Conservation (phyloP, 352 stramenopile genomes). For the Phytophthora megakarya region DNA sequence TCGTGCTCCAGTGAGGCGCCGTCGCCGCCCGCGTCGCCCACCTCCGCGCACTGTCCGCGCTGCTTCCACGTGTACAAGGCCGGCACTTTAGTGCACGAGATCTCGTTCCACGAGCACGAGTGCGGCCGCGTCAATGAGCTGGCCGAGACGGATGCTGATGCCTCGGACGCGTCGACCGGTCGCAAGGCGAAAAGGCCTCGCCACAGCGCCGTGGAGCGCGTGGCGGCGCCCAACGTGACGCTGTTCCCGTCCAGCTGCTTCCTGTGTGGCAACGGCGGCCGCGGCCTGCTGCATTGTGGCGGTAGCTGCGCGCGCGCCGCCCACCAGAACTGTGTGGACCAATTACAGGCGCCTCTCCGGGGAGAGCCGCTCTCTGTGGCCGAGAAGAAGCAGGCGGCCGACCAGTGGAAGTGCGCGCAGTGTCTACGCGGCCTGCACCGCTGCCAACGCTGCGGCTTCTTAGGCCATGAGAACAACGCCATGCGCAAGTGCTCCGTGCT, state of each 20-base stretch:
- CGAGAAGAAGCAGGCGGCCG: conserved; percentile 39
- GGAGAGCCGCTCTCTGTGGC: conserved; percentile 18
- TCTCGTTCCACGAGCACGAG: conserved; percentile 80
- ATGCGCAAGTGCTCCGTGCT: conserved; percentile 53
- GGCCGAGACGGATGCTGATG: neutral
- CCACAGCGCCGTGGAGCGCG: conserved; percentile 8
- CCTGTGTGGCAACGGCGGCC: conserved; percentile 55
- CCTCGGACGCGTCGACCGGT: neutral
- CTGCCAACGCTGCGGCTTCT: conserved; percentile 70
- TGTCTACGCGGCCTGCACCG: conserved; percentile 60
- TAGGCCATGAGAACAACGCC: conserved; percentile 63
- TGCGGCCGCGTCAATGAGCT: conserved; percentile 67
- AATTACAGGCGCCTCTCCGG: conserved; percentile 40
- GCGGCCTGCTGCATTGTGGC: conserved; percentile 60
- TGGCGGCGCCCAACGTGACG: conserved; percentile 28
- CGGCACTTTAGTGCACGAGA: conserved; percentile 51
- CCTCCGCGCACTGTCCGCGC: conserved; percentile 47
- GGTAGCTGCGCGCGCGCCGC: conserved; percentile 63
- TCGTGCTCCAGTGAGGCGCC: conserved; percentile 40
- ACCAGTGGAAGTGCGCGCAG: conserved; percentile 70
- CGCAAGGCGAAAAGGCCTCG: conserved; percentile 38
- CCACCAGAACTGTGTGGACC: conserved; percentile 65
- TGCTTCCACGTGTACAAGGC: conserved; percentile 71
- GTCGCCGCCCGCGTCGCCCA: conserved; percentile 16
- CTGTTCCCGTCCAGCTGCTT: conserved; percentile 65